Percentiles rank a stretch among this genome's conserved stretches.
phyloP scores from a whole-genome alignment of 2,329 filamentous ascomycete genomes.

The Westerdykella aurantiaca region DNA sequence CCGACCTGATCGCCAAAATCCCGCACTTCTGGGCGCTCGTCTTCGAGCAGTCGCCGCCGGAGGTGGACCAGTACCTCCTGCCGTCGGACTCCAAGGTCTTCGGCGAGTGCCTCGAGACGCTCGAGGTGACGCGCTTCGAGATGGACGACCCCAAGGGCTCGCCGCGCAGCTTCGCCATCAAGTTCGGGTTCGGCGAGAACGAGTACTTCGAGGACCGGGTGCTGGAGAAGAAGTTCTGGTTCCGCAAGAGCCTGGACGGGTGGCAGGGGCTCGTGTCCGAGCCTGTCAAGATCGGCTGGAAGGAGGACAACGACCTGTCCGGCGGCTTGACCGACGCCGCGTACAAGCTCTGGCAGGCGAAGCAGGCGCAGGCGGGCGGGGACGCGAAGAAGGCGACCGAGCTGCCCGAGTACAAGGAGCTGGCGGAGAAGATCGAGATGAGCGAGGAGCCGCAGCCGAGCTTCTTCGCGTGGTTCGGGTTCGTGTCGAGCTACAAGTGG shows the following conservation, averaged over 20 bases:
- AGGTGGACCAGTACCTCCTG: constrained; percentile 84
- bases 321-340: constrained; percentile 71
- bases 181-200: constrained; percentile 74
- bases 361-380: constrained; percentile 34
- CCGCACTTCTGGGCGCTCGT: constrained; percentile 93
- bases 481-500: constrained; percentile 56
- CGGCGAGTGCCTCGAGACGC: constrained; percentile 57
- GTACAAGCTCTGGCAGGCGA: constrained; percentile 61
- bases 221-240: constrained; percentile 90
- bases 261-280: constrained; percentile 78
- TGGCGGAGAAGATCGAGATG: constrained; percentile 50
- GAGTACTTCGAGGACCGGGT: constrained; percentile 72
- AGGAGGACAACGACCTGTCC: constrained; percentile 72
- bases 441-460: constrained; percentile 61
- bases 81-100: constrained; percentile 72
- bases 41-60: constrained; percentile 75
- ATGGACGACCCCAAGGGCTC: constrained; percentile 63
- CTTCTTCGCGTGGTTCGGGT: constrained; percentile 91
- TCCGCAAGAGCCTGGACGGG: constrained; percentile 60
- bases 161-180: constrained; percentile 67
- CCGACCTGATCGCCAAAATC: constrained; percentile 64
- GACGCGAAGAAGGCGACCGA: constrained; percentile 48
- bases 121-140: constrained; percentile 78
- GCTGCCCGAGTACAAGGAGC: constrained; percentile 50
- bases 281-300: constrained; percentile 79